Evolutionary conservation across 2,329 filamentous ascomycete species (phyloP), one percentile per base, ranked within the genome.

Genomic region (Colletotrichum brevisporum): DNA sequence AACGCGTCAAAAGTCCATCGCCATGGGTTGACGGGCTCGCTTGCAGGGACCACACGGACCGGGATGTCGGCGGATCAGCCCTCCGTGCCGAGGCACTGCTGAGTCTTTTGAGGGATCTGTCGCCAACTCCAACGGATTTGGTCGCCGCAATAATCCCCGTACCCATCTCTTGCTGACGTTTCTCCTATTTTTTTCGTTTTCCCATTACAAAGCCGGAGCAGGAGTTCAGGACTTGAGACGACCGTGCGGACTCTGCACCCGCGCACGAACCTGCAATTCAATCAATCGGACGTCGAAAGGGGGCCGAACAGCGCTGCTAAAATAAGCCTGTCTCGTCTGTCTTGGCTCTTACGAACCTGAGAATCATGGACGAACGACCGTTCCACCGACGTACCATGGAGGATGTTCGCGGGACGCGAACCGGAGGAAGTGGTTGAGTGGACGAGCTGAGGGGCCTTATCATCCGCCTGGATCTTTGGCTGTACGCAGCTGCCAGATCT

Each of bases 91-190:
- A 69, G 67, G 67, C 60, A 50, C 21, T 50, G 56, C 45, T 62
- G 50, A 53, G 24, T 39, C 24, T 24, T 54, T 45, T 13, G 9
- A 16, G 31, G 27, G 13, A 31, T 21, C 26, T n/a, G 31, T 52
- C 31, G 31, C 62, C 67, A 69, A 69, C 36, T 67, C 67, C 67
- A 36, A 67, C 67, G 67, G 67, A 53, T 24, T 69, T 69, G 55
- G 52, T n/a, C 31, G 41, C n/a, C 26, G 10, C 24, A 39, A 39
- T 47, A 43, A 6, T 43, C 41, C 24, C 45, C 31, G 31, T 21
- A n/a, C 50, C 50, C 21, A 43, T 27, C 47, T 47, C 21, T 24
- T 24, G 21, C 21, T 24, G 21, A 24, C 21, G 21, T n/a, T 27
- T 15, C 16, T 50, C 52, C n/a, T 9, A 13, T 56, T 50, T 8